Evolutionary conservation across 2,329 filamentous ascomycete genomes (phyloP).

Genomic region (Paecilomyces formosus): DNA sequence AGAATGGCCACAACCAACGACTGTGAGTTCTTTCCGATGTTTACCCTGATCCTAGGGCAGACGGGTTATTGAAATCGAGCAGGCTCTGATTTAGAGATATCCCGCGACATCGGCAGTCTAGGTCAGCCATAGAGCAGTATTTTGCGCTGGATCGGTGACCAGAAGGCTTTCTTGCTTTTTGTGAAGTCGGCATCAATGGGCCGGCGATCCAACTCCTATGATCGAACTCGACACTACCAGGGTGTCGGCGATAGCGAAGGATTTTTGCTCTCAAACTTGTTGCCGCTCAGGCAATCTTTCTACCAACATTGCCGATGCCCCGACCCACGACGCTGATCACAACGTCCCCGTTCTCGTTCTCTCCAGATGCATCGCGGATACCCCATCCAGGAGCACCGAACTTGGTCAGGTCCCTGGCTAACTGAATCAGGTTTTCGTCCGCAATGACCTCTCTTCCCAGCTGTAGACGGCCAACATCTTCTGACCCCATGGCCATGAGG

Average conservation of each 20-base stretch:
- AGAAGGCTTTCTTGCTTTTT: too few relatives aligned
- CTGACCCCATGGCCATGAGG: slow-evolving; percentile 96
- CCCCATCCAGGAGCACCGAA: slow-evolving; percentile 92
- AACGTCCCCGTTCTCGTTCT: slow-evolving; percentile 60
- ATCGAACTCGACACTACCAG: neutral
- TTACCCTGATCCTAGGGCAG: neutral
- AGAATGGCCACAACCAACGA: neutral
- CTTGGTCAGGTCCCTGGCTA: slow-evolving; percentile 77
- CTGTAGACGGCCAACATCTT: slow-evolving; percentile 83
- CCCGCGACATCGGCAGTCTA: neutral
- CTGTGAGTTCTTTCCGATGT: neutral
- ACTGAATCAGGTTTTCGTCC: slow-evolving; percentile 67
- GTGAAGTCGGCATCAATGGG: neutral
- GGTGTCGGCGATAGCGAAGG: neutral
- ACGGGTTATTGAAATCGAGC: neutral
- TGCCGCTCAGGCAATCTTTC: slow-evolving; percentile 63
- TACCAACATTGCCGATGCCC: slow-evolving; percentile 89
- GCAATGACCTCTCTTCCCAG: slow-evolving; percentile 75
- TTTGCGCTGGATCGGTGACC: neutral
- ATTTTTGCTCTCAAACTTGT: slow-evolving; percentile 1
- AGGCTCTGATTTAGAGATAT: neutral
- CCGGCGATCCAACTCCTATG: neutral
- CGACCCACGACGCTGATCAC: slow-evolving; percentile 86
- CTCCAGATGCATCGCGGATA: slow-evolving; percentile 64
- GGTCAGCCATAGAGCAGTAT: neutral